Base-by-base conservation (phyloP, 768 basidiomycete genomes). In the Myochromella boudieri region DNA sequence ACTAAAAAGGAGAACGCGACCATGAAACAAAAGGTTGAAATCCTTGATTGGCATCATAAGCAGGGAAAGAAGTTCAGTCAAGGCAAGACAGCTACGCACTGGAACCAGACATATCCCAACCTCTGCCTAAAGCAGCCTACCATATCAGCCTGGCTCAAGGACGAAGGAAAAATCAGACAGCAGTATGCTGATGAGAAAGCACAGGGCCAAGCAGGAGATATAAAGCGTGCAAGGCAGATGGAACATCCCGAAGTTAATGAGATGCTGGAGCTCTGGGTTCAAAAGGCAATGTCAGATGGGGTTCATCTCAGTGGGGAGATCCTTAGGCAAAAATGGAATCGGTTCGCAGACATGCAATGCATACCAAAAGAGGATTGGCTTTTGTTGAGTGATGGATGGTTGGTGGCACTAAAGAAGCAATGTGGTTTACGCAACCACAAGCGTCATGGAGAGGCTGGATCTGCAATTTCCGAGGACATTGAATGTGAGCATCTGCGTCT, bases 271-370 rank as follows among this genome's bases (percentile, higher is more conserved):
- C 14, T 52, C 1, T 52, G 51, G 51, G 37, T 52, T 18, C 4
- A 28, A 20, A 43, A 42, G 31, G 71, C 66, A 12, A 63, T 66
- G 62, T 26, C 26, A 1, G 59, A 68, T 45, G 44, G 44, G 1
- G 39, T 74, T n/a, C 14, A 58, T 0, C 22, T 76, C 14, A 73
- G 58, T 25, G 65, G 68, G 1, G 63, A 63, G n/a, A 61, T 70
- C 10, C 50, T 75, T 32, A 32, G 40, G 0, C 55, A 65, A 25
- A 71, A 74, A 51, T 70, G 66, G 62, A 56, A 10, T 3, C 1
- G 2, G 2, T 73, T 74, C 64, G 66, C 66, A 4, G 58, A 69
- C 11, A 44, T 62, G 24, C 56, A 24, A 28, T 54, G 62, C 0
- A 44, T 75, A 32, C 66, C 64, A 1, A 26, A 60, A 2, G 65